A percentile compares a stretch with the other conserved stretches of the same genome.
phyloP scores from a whole-genome alignment of 495 filamentous ascomycete species.

The Elasticomyces elasticus region DNA sequence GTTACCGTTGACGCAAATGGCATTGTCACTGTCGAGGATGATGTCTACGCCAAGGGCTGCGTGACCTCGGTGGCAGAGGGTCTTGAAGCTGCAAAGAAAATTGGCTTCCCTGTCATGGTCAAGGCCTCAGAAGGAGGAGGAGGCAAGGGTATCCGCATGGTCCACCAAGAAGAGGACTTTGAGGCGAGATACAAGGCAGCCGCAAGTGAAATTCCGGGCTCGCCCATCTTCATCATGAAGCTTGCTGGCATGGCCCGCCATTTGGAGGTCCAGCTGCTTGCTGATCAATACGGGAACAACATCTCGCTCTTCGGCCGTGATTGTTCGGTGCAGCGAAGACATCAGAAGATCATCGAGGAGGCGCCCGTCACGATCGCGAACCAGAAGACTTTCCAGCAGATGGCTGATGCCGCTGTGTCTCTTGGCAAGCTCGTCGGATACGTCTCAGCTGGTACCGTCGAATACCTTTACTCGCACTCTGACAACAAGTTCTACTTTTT shows the following conservation, averaged over 20 bases:
- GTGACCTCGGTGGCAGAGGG: conserved; percentile 81
- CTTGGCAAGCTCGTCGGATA: conserved; percentile 91
- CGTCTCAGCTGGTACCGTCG: conserved; percentile 96
- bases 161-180: conserved; percentile 77
- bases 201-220: conserved; percentile 95
- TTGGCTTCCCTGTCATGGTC: conserved; percentile 98
- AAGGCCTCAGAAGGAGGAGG: conserved; percentile 99
- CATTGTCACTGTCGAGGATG: conserved; percentile 83
- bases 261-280: conserved; percentile 93
- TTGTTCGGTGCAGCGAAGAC: conserved; percentile 95
- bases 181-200: conserved; percentile 81
- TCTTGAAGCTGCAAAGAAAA: conserved; percentile 72
- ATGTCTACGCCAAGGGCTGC: conserved; percentile 84
- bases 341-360: conserved; percentile 99
- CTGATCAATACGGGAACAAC: conserved; percentile 99
- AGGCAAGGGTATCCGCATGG: conserved; percentile 98
- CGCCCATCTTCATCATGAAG: conserved; percentile 99
- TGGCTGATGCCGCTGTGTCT: conserved; percentile 94
- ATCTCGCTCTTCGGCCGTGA: conserved; percentile 98
- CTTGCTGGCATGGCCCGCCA: conserved; percentile 91
- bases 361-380: conserved; percentile 94
- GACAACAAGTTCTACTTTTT: conserved; percentile 99
- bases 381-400: conserved; percentile 75
- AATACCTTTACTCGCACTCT: conserved; percentile 97
- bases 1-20: conserved; percentile 70